Conservation (phyloP, 2,329 filamentous ascomycete genomes). For the Beauveria varroae region DNA sequence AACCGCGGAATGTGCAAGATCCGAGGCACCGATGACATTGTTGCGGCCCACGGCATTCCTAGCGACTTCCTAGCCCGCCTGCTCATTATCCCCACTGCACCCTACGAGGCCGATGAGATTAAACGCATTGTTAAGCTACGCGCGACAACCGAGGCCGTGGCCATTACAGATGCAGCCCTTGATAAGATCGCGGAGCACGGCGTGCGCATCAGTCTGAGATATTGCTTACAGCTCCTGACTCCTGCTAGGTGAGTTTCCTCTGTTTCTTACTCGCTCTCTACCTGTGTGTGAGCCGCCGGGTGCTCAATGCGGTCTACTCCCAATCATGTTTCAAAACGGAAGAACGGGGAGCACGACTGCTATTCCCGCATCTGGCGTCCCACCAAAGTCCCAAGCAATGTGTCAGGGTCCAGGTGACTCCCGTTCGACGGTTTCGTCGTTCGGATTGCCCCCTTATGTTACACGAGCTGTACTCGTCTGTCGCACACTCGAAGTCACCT, state of each 20-base stretch:
- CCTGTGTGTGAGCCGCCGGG: neutral
- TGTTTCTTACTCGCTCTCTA: slow-evolving; percentile 5
- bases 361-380: neutral
- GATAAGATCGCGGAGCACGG: slow-evolving; percentile 83
- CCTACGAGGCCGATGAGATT: slow-evolving; percentile 84
- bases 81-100: slow-evolving; percentile 90
- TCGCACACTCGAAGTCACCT: neutral
- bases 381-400: neutral
- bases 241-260: slow-evolving; percentile 57
- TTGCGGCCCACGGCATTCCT: slow-evolving; percentile 87
- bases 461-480: neutral
- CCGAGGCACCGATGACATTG: slow-evolving; percentile 73
- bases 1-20: slow-evolving; percentile 94
- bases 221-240: slow-evolving; percentile 85
- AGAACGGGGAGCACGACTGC: neutral
- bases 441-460: neutral
- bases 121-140: slow-evolving; percentile 84
- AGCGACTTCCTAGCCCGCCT: slow-evolving; percentile 88
- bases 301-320: neutral
- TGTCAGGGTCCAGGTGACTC: neutral
- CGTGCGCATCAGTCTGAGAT: slow-evolving; percentile 81
- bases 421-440: neutral
- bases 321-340: neutral
- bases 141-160: slow-evolving; percentile 71
- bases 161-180: slow-evolving; percentile 73